Evolutionary conservation across 1,139 yeast genomes (phyloP), one percentile per base, ranked within the genome.

Genomic region (Nematodospora anomalae): DNA sequence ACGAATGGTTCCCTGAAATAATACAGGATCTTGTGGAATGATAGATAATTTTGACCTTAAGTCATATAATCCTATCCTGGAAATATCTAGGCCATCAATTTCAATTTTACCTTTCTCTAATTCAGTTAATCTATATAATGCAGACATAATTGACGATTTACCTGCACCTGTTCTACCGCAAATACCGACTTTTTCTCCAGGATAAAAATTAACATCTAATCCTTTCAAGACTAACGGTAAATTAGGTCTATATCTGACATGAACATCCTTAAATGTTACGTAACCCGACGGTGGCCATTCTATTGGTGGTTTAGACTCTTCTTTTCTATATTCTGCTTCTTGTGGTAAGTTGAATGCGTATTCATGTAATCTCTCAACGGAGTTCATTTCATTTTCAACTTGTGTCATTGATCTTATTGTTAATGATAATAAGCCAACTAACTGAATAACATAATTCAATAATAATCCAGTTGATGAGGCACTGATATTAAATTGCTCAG

Each of bases 151-250:
- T 1, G 97, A 89, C 1, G 97, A 88, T 60, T 92, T 92, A 50
- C 98, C 98, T 20, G 45, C 45, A 21, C 98, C 98, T 1, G 98
- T 92, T 61, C 97, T 83, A 33, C 97, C 98, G 49, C 92, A 96
- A 53, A 92, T 84, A 52, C 97, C 98, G 49, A 92, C 78, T 59
- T 92, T 92, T 54, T 81, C 78, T 46, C 80, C 81, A 9, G 95
- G 80, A 31, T 80, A 78, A 27, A 92, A 88, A 32, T 76, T 71
- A 58, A 90, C 88, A 0, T 87, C 63, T 25, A 90, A 94, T 47
- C 83, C 75, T 55, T 88, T 86, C 52, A 92, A 87, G 14, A 92
- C 97, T 43, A 77, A 71, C n/a, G 97, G 97, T 48, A 90, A 68
- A 15, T 79, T 79, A 9, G 90, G 85, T 23, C 96, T 92, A 60